These are phyloP conservation scores for Solanum rostratum DNA, from an alignment of 257 asterid genomes.

Conservation along the genomic window DNA sequence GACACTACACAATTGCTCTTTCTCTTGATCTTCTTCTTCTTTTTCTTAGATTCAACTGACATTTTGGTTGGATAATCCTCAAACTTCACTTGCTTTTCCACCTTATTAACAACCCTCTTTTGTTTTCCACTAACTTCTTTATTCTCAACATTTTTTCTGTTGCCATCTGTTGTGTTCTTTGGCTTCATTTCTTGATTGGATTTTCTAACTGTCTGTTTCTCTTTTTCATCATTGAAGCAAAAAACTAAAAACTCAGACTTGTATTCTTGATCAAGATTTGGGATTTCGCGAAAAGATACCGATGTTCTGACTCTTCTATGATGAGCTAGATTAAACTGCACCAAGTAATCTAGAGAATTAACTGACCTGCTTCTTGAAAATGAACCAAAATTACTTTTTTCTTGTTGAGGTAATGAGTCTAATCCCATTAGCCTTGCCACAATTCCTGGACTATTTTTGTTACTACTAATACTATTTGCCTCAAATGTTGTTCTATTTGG, in stretches of 20 bases:
- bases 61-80: constrained; percentile 1
- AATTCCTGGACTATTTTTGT: constrained; percentile 28
- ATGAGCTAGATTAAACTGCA: constrained; percentile 14
- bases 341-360: constrained; percentile 36
- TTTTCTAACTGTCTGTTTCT: background rate
- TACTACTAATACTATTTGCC: background rate
- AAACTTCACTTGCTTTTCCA: constrained; percentile 15
- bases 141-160: background rate
- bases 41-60: constrained; percentile 3
- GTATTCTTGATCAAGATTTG: background rate
- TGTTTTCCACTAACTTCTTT: background rate
- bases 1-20: constrained; percentile 1
- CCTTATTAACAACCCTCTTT: constrained; percentile 5
- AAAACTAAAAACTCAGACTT: background rate
- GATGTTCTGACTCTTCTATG: constrained; percentile 49
- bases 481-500: background rate
- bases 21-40: constrained; percentile 8
- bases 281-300: constrained; percentile 27
- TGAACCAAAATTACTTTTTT: constrained; percentile 20
- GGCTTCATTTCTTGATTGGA: background rate
- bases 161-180: background rate
- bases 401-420: constrained; percentile 32
- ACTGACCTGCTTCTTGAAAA: constrained; percentile 43
- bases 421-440: constrained; percentile 62
- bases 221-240: background rate